These are phyloP conservation scores for Xylariaceae sp. DNA, from an alignment of 2,329 filamentous ascomycete genomes.

Conservation along the genomic window DNA sequence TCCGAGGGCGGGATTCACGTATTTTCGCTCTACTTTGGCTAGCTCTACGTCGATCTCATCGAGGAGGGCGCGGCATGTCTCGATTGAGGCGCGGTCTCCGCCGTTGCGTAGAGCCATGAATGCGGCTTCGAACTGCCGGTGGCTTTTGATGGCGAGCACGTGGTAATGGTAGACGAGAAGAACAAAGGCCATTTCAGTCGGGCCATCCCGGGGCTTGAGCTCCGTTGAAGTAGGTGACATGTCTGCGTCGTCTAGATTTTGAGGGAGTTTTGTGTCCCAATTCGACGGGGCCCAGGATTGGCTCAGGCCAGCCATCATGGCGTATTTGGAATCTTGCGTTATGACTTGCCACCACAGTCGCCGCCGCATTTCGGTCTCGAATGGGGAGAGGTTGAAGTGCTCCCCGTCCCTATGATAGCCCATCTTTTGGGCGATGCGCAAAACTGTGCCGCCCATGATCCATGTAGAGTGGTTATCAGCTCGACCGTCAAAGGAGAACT, in stretches of 20 bases:
- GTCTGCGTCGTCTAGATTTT: slow-evolving; percentile 32
- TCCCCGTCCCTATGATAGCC: slow-evolving; percentile 40
- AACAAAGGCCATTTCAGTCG: slow-evolving; percentile 26
- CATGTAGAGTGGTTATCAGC: slow-evolving; percentile 26
- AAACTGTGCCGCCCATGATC: slow-evolving; percentile 35
- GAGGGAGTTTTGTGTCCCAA: slow-evolving; percentile 25
- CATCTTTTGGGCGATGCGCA: slow-evolving; percentile 41
- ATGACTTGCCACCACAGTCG: slow-evolving; percentile 40
- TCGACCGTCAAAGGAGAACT: slow-evolving; percentile 18
- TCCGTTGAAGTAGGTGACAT: slow-evolving; percentile 23
- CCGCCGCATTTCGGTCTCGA: slow-evolving; percentile 41
- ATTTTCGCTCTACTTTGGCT: slow-evolving; percentile 24
- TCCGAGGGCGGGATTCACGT: slow-evolving; percentile 26
- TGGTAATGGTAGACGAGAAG: slow-evolving; percentile 19
- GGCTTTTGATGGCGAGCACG: slow-evolving; percentile 11
- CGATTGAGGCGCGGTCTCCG: slow-evolving; percentile 2
- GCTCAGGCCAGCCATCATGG: slow-evolving; percentile 27
- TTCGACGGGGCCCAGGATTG: slow-evolving; percentile 21
- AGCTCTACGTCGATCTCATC: slow-evolving; percentile 24
- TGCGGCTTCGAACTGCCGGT: slow-evolving; percentile 16
- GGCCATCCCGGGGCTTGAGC: slow-evolving; percentile 16
- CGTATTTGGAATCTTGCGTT: slow-evolving; percentile 30
- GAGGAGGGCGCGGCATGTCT: slow-evolving; percentile 18
- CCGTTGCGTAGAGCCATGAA: slow-evolving; percentile 12
- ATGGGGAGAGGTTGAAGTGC: slow-evolving; percentile 35